These are phyloP conservation scores for Colletotrichum caudatum DNA, from an alignment of 2,329 filamentous ascomycete species.

Conservation along the genomic window DNA sequence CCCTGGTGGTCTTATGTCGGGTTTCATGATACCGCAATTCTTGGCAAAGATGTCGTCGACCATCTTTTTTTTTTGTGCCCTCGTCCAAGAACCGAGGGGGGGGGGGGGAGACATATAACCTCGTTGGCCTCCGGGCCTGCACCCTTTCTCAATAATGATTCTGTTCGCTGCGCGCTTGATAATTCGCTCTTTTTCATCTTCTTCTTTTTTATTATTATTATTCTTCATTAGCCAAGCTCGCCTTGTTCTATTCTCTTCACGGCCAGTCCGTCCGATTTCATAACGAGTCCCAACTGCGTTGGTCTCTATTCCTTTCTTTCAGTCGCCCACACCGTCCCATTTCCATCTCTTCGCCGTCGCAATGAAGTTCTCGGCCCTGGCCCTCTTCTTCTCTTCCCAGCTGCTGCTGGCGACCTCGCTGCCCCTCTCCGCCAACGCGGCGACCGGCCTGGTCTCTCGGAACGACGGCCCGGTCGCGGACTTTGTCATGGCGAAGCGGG, in stretches of 20 bases:
- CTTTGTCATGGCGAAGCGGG: background rate
- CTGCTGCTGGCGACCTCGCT: slow-evolving; percentile 6
- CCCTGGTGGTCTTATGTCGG: slow-evolving; percentile 31
- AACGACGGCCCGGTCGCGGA: background rate
- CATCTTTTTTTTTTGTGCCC: background rate
- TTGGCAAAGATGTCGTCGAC: slow-evolving; percentile 13
- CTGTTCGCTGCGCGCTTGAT: background rate
- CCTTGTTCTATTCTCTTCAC: background rate
- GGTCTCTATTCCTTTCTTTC: background rate
- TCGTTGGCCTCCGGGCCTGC: background rate
- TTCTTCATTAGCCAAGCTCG: background rate
- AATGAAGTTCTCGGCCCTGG: slow-evolving; percentile 24
- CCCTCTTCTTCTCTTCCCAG: slow-evolving; percentile 8
- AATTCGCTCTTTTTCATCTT: background rate
- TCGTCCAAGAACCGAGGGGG: background rate
- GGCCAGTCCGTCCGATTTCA: slow-evolving; percentile 5
- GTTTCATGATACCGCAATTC: slow-evolving; percentile 34
- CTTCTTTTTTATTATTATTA: too few relatives aligned
- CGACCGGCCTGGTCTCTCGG: background rate
- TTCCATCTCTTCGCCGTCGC: background rate
- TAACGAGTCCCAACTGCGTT: slow-evolving; percentile 9
- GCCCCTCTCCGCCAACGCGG: slow-evolving; percentile 6
- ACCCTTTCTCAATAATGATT: background rate
- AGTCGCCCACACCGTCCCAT: background rate
- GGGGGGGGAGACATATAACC: slow-evolving; percentile 17